A percentile compares a stretch with the other conserved stretches of the same genome.
Evolutionary conservation across 2,329 filamentous ascomycete genomes (phyloP).

Genomic region (Elsinoe fawcettii): DNA sequence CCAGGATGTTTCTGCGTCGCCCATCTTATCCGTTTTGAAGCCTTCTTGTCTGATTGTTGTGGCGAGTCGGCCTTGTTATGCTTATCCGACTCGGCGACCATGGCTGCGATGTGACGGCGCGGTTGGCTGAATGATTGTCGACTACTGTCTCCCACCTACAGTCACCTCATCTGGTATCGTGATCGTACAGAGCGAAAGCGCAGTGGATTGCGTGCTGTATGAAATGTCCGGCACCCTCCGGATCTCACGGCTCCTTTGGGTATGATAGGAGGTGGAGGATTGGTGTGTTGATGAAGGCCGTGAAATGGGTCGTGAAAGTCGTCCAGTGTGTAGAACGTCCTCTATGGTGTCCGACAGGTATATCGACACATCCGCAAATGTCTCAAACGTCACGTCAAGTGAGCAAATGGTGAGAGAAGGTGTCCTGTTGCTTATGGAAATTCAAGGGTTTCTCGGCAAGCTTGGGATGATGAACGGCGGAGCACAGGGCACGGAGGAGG

Average conservation of each 20-base stretch:
- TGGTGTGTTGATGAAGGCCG: background rate
- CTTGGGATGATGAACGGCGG: constrained; percentile 9
- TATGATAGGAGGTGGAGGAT: constrained; percentile 9
- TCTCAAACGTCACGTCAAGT: background rate
- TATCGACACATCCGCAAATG: background rate
- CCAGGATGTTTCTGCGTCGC: constrained; percentile 82
- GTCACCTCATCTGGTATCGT: background rate
- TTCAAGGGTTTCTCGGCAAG: constrained; percentile 12
- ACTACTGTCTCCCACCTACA: background rate
- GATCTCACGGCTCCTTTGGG: constrained; percentile 10
- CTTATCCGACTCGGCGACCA: constrained; percentile 13
- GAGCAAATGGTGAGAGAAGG: background rate
- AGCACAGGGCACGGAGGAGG: background rate
- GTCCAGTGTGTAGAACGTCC: background rate
- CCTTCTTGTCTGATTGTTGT: constrained; percentile 11
- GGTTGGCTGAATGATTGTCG: background rate
- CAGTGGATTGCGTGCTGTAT: constrained; percentile 7
- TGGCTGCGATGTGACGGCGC: background rate
- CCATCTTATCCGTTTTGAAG: constrained; percentile 73
- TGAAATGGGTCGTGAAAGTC: constrained; percentile 7
- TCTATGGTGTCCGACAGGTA: background rate
- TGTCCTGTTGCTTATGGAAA: constrained; percentile 9
- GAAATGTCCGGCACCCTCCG: constrained; percentile 7
- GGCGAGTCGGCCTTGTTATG: constrained; percentile 7
- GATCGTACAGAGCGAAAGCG: background rate